Conservation (phyloP, 2,329 filamentous ascomycete species). For the Periconia macrospinosa region DNA sequence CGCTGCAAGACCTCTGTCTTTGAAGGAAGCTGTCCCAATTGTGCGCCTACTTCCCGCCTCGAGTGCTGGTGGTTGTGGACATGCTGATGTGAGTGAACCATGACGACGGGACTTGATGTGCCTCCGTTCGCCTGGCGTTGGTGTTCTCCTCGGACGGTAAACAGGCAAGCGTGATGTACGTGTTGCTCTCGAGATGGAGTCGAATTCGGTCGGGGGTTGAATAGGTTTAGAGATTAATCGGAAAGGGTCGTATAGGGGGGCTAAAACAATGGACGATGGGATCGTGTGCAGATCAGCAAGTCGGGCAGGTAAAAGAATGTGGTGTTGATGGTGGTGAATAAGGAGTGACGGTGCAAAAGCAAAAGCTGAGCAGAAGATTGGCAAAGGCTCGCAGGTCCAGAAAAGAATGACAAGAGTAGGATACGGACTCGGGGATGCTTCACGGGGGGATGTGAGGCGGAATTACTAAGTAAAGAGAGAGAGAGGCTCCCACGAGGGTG, state of each 20-base stretch:
- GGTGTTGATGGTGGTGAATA: constrained; percentile 5
- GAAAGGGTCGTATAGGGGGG: constrained; percentile 28
- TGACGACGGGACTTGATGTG: constrained; percentile 18
- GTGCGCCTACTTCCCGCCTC: constrained; percentile 22
- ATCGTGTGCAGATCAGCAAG: not conserved
- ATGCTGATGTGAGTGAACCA: constrained; percentile 35
- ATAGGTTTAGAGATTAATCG: constrained; percentile 34
- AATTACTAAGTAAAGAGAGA: constrained; percentile 38
- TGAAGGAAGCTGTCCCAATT: constrained; percentile 14
- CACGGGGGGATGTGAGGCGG: constrained; percentile 15
- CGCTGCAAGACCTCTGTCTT: constrained; percentile 27
- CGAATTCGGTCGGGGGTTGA: constrained; percentile 2
- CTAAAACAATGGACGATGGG: not conserved
- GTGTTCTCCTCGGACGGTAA: constrained; percentile 16
- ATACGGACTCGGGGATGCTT: constrained; percentile 23
- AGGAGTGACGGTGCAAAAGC: constrained; percentile 15
- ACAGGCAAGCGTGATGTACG: constrained; percentile 12
- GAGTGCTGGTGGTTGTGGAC: constrained; percentile 34
- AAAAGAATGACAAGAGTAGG: constrained; percentile 47
- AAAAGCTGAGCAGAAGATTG: constrained; percentile 15
- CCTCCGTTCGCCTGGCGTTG: not conserved
- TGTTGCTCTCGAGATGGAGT: constrained; percentile 15
- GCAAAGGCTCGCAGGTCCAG: constrained; percentile 23
- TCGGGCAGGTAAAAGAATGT: constrained; percentile 9
- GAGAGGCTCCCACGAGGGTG: constrained; percentile 32